Conservation (phyloP, 2,329 filamentous ascomycete genomes). For the Aspergillus felis region DNA sequence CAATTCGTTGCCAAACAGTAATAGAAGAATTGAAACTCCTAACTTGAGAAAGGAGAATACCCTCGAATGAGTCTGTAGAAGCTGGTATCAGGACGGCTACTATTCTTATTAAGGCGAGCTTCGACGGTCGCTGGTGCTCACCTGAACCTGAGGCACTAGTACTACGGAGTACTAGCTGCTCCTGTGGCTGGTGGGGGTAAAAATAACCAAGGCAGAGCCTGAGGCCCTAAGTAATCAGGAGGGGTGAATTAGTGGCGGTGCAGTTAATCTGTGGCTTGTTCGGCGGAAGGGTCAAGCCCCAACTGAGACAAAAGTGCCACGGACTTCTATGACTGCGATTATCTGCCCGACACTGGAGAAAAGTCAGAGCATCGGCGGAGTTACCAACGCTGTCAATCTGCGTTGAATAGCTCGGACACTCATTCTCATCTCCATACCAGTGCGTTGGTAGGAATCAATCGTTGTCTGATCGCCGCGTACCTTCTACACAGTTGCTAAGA, state of each 20-base stretch:
- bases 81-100: conserved; percentile 9
- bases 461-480: background rate
- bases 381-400: background rate
- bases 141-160: background rate
- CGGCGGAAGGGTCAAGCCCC: conserved; percentile 20
- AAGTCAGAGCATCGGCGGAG: background rate
- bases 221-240: conserved; percentile 13
- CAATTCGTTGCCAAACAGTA: conserved; percentile 7
- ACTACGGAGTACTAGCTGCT: background rate
- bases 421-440: background rate
- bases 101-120: conserved; percentile 4
- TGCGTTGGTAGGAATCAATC: conserved; percentile 5
- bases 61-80: background rate
- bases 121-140: conserved; percentile 2
- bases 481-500: conserved; percentile 17
- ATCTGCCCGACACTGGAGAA: background rate
- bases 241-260: conserved; percentile 31
- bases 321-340: background rate
- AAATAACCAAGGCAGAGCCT: conserved; percentile 18
- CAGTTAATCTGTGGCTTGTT: conserved; percentile 19
- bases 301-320: conserved; percentile 13
- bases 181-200: conserved; percentile 25
- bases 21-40: conserved; percentile 1
- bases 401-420: background rate
- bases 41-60: background rate